Conservation (phyloP, 805 yeast genomes). For the Clavispora phyllophila region DNA sequence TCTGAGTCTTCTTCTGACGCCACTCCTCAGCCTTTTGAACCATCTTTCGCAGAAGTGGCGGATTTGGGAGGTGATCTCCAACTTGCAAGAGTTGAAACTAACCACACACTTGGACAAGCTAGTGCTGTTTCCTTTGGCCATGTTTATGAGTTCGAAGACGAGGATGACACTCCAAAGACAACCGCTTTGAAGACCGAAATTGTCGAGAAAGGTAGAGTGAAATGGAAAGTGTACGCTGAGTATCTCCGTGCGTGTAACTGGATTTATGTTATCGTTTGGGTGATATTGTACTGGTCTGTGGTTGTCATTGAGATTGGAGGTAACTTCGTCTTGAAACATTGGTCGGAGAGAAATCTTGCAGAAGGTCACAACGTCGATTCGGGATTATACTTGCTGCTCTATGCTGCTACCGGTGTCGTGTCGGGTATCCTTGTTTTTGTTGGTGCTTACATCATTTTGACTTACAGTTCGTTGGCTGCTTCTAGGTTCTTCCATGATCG, state of each 20-base stretch:
- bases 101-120: slow-evolving; percentile 18
- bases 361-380: slow-evolving; percentile 23
- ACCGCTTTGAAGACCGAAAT: slow-evolving; percentile 10
- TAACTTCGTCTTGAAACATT: slow-evolving; percentile 26
- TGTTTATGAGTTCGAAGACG: slow-evolving; percentile 25
- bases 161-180: slow-evolving; percentile 16
- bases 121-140: slow-evolving; percentile 33
- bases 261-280: slow-evolving; percentile 17
- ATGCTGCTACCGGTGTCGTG: slow-evolving; percentile 24
- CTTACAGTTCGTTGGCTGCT: slow-evolving; percentile 26
- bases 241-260: slow-evolving; percentile 31
- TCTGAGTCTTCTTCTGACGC: slow-evolving; percentile 7
- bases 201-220: slow-evolving; percentile 23
- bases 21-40: slow-evolving; percentile 7
- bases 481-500: slow-evolving; percentile 31
- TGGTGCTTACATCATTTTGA: slow-evolving; percentile 27
- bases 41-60: slow-evolving; percentile 18
- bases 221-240: slow-evolving; percentile 23
- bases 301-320: slow-evolving; percentile 20
- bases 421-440: slow-evolving; percentile 24
- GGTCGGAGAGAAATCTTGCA: slow-evolving; percentile 31
- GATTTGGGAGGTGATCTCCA: slow-evolving; percentile 10
- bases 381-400: slow-evolving; percentile 20
- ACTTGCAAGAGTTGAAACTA: slow-evolving; percentile 14
- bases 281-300: slow-evolving; percentile 18